Evolutionary conservation across 2,329 filamentous ascomycete genomes (phyloP), one percentile per base, ranked within the genome.

Genomic region (Xylaria digitata): DNA sequence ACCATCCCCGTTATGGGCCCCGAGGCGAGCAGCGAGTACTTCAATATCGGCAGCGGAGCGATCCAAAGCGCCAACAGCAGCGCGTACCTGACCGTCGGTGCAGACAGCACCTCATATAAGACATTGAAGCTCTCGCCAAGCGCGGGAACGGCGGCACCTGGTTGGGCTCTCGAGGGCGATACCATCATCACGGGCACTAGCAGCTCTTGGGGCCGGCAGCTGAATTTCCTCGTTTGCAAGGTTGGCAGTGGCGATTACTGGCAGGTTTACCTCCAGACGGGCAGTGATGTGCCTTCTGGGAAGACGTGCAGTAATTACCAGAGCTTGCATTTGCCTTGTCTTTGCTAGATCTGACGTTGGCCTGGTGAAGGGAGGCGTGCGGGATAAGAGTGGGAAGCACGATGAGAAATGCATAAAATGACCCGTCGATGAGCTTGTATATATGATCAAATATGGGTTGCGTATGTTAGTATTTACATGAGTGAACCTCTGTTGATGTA

Each of bases 281-380:
- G 85, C 1, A 83, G 80, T 55, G 82, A 84, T 45, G 78, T 77
- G 42, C 84, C 85, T 1, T 81, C 79, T 58, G 84, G 83, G 1
- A 78, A 78, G 75, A 82, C 79, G 5, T 87, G 85, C 71, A 86
- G 82, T 70, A 86, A 86, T 73, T 85, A 83, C 65, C 84, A 86
- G 78, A 85, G 83, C 32, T 77, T 87, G 62, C 85, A 87, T 76
- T 73, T 86, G 71, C 85, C 84, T 37, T 86, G 83, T 69, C 71
- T 86, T 43, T 85, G 84, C 57, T 83, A 61, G 53, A 30, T n/a
- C 32, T 7, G 26, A 11, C 54, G 40, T 32, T 53, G 17, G 5
- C 15, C 45, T n/a, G 21, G 19, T 26, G 23, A 26, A 23, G 5
- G 37, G 40, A 7, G 11, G 40, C 19, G 26, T 19, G 40, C 6